Conservation (phyloP, 306 rosid species). For the Lathyrus oleraceus region DNA sequence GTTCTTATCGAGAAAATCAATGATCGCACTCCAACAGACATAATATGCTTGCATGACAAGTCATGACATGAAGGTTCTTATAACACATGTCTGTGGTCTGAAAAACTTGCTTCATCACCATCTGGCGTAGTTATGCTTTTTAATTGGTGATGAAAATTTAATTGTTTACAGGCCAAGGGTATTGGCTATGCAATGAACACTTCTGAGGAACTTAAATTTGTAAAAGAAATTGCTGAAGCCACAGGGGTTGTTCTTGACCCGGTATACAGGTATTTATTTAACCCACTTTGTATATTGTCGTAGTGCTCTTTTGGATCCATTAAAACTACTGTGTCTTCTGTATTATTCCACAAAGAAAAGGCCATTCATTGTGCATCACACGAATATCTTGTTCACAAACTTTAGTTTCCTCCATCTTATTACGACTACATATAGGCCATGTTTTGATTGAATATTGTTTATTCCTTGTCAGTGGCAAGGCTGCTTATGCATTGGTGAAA, state of each 20-base stretch:
- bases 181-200: conserved; percentile 90
- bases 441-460: conserved; percentile 14
- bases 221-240: conserved; percentile 69
- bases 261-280: conserved; percentile 72
- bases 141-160: conserved; percentile 31
- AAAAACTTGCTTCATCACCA: conserved; percentile 13
- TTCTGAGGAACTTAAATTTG: conserved; percentile 75
- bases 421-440: neutral
- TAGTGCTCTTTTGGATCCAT: conserved; percentile 28
- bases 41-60: conserved; percentile 18
- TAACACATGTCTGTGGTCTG: conserved; percentile 15
- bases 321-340: neutral
- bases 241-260: conserved; percentile 94
- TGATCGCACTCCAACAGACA: neutral
- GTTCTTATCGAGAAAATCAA: conserved; percentile 17
- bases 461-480: conserved; percentile 71
- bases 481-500: conserved; percentile 68
- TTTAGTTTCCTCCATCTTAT: conserved; percentile 17
- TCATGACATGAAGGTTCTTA: conserved; percentile 11
- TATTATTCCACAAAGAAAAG: neutral
- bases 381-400: conserved; percentile 10
- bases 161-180: conserved; percentile 76
- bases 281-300: neutral
- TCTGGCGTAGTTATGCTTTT: conserved; percentile 18
- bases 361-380: conserved; percentile 11